Conservation (phyloP, 208 protist genomes). For the Trypanosoma melophagium region DNA sequence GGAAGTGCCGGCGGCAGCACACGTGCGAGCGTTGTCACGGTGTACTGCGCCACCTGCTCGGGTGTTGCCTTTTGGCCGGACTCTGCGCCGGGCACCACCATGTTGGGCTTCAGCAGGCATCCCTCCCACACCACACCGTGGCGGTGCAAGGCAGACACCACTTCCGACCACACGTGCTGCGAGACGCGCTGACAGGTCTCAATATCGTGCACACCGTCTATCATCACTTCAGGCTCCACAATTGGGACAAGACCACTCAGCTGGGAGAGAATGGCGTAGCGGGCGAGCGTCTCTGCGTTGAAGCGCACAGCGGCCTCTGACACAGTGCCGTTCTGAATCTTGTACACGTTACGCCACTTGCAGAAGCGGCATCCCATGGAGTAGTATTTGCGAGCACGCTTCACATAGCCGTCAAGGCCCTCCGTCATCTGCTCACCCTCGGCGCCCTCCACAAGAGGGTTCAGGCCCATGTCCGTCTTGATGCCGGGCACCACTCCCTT, state of each 20-base stretch:
- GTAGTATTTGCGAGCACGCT: conserved; percentile 93
- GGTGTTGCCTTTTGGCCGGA: conserved; percentile 55
- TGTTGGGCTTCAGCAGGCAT: conserved; percentile 97
- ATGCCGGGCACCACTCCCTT: conserved; percentile 93
- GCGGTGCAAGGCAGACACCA: conserved; percentile 82
- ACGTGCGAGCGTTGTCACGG: conserved; percentile 87
- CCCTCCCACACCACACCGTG: conserved; percentile 95
- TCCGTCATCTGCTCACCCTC: conserved; percentile 93
- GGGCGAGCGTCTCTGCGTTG: conserved; percentile 93
- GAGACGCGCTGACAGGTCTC: conserved; percentile 83
- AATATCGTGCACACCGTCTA: conserved; percentile 94
- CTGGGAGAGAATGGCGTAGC: conserved; percentile 96
- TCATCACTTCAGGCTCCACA: conserved; percentile 97
- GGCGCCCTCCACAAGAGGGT: conserved; percentile 78
- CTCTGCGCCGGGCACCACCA: conserved; percentile 93
- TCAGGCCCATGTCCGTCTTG: conserved; percentile 93
- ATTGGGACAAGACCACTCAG: conserved; percentile 96
- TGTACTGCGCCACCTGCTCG: conserved; percentile 87
- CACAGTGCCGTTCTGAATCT: conserved; percentile 90
- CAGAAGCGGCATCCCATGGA: conserved; percentile 94
- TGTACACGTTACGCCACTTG: conserved; percentile 96
- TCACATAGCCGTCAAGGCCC: conserved; percentile 93
- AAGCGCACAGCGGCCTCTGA: conserved; percentile 88
- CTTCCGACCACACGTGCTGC: conserved; percentile 80
- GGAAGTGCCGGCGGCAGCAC: conserved; percentile 94